These are phyloP conservation scores for Eragrostis nindensis DNA, from an alignment of 176 grass and related monocot species.

Conservation along the genomic window DNA sequence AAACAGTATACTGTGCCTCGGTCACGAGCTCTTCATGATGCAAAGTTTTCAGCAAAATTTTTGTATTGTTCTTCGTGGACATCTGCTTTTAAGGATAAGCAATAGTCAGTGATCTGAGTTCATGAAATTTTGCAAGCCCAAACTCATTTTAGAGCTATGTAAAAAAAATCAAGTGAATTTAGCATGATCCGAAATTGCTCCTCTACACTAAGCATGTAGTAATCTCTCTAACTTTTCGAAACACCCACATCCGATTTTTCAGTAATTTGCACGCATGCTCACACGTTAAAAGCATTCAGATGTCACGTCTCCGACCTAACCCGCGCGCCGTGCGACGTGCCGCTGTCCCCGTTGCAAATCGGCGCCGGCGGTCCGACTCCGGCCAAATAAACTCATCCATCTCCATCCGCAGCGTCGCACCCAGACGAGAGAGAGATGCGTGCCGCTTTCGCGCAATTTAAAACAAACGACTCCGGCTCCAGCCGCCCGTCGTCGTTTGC, in stretches of 20 bases:
- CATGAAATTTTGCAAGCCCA: too few relatives aligned
- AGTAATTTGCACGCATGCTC: background rate
- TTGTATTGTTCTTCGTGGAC: too few relatives aligned
- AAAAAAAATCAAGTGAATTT: background rate
- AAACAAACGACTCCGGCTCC: background rate
- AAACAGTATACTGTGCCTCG: background rate
- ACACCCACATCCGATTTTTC: background rate
- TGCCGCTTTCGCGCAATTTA: constrained; percentile 29
- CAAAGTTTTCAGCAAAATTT: background rate
- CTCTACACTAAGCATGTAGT: background rate
- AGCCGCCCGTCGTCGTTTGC: constrained; percentile 22
- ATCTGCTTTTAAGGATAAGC: too few relatives aligned
- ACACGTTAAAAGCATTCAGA: constrained; percentile 18
- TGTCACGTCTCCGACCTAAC: constrained; percentile 34
- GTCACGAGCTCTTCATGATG: background rate
- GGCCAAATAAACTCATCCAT: background rate
- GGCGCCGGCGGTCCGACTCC: background rate
- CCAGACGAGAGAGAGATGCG: background rate
- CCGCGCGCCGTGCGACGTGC: background rate
- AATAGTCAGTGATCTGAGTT: background rate
- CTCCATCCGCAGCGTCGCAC: background rate
- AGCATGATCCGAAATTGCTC: background rate
- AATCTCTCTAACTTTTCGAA: background rate
- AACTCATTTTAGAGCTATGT: too few relatives aligned
- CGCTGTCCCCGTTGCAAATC: constrained; percentile 10